These are phyloP conservation scores for Candida sanyaensis DNA, from an alignment of 1,139 yeast genomes.

Conservation along the genomic window DNA sequence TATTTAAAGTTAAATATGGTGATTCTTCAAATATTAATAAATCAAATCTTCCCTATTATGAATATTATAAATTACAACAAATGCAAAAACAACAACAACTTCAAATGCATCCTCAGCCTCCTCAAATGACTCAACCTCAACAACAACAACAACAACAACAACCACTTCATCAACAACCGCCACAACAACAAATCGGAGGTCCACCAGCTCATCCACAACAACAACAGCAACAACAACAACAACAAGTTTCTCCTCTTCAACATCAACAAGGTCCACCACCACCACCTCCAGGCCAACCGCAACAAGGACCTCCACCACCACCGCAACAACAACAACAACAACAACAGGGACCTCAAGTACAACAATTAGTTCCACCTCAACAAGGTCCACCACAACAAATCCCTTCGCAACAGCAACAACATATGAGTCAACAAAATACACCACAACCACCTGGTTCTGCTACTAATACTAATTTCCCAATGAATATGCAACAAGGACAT, in stretches of 20 bases:
- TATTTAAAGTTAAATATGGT: conserved; percentile 69
- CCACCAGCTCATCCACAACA: conserved; percentile 5
- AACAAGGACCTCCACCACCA: conserved; percentile 22
- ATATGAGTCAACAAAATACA: conserved; percentile 6
- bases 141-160: not conserved
- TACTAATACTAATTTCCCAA: conserved; percentile 20
- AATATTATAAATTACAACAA: conserved; percentile 8
- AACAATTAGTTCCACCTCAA: conserved; percentile 14
- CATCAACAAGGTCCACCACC: not conserved
- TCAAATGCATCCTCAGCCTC: conserved; percentile 17
- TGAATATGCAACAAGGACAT: conserved; percentile 25
- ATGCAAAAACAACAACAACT: conserved; percentile 10
- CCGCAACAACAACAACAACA: conserved; percentile 10
- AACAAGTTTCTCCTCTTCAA: conserved; percentile 16
- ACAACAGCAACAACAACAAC: conserved; percentile 7
- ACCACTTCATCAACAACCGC: conserved; percentile 10
- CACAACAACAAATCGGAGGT: conserved; percentile 10
- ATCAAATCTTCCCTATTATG: conserved; percentile 10
- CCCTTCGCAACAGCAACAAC: conserved; percentile 6
- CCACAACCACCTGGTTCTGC: conserved; percentile 19
- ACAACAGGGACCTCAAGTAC: conserved; percentile 10
- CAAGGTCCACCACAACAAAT: conserved; percentile 6
- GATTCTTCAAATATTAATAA: conserved; percentile 37
- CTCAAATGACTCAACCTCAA: conserved; percentile 13
- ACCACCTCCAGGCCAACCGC: conserved; percentile 22